phyloP scores from a whole-genome alignment of 2,329 filamentous ascomycete species.

The Aureobasidium zeae region DNA sequence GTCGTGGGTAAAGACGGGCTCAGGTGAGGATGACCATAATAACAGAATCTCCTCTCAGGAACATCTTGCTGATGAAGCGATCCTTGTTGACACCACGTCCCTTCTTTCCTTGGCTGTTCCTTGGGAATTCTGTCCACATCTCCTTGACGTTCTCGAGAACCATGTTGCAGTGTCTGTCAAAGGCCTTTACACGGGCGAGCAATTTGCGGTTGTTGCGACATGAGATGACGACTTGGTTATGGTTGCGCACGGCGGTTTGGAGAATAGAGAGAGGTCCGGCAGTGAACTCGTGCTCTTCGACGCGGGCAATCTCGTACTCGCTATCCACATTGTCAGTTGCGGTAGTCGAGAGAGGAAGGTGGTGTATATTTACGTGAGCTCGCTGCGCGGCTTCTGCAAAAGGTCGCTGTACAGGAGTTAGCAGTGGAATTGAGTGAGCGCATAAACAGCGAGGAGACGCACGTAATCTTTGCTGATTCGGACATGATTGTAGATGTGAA shows the following conservation, averaged over 20 bases:
- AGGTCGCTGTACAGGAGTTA: conserved; percentile 56
- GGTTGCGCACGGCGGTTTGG: conserved; percentile 88
- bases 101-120: conserved; percentile 74
- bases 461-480: conserved; percentile 15
- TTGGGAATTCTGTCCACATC: conserved; percentile 97
- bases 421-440: neutral
- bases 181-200: conserved; percentile 93
- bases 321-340: conserved; percentile 37
- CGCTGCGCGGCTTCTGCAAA: conserved; percentile 75
- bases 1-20: too few relatives aligned
- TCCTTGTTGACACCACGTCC: conserved; percentile 93
- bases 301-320: conserved; percentile 80
- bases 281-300: conserved; percentile 72
- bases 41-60: conserved; percentile 74
- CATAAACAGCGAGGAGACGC: neutral
- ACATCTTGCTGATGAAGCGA: conserved; percentile 97
- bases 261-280: conserved; percentile 83
- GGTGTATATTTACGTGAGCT: conserved; percentile 68
- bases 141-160: conserved; percentile 95
- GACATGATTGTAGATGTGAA: conserved; percentile 11
- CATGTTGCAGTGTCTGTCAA: conserved; percentile 99
- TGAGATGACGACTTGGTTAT: conserved; percentile 92
- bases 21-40: conserved; percentile 76
- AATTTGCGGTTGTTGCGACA: conserved; percentile 98
- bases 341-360: neutral